Conservation (phyloP, 2,329 filamentous ascomycete species). For the Aspergillus transmontanensis region DNA sequence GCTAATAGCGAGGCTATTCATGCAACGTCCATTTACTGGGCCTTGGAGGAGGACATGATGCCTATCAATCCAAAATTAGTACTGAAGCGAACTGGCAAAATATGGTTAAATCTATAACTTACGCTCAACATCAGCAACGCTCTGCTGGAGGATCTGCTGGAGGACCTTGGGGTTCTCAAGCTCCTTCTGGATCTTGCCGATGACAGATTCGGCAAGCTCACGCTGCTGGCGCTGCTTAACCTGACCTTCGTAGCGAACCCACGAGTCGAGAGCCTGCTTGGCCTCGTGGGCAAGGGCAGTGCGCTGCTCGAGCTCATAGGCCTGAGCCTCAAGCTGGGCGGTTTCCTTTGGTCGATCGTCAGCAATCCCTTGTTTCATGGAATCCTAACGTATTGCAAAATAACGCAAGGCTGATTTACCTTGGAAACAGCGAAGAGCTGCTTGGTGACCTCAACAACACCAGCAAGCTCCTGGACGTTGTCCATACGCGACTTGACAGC, state of each 20-base stretch:
- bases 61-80: slow-evolving; percentile 29
- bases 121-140: slow-evolving; percentile 95
- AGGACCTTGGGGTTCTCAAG: slow-evolving; percentile 96
- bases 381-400: background rate
- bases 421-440: slow-evolving; percentile 96
- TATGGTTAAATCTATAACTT: slow-evolving; percentile 40
- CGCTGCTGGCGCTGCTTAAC: slow-evolving; percentile 98
- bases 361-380: background rate
- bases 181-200: slow-evolving; percentile 98
- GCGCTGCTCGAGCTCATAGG: slow-evolving; percentile 95
- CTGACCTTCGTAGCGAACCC: slow-evolving; percentile 98
- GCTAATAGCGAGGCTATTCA: slow-evolving; percentile 34
- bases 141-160: slow-evolving; percentile 97
- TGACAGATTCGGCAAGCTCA: slow-evolving; percentile 89
- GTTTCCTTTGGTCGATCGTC: slow-evolving; percentile 69
- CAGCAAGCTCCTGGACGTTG: slow-evolving; percentile 90
- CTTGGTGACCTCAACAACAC: slow-evolving; percentile 97
- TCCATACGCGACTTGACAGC: slow-evolving; percentile 93
- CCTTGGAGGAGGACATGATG: slow-evolving; percentile 42
- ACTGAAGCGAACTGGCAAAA: background rate
- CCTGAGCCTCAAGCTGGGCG: slow-evolving; percentile 90
- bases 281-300: slow-evolving; percentile 90
- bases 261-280: slow-evolving; percentile 93
- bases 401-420: slow-evolving; percentile 56
- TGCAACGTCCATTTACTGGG: slow-evolving; percentile 38